Evolutionary conservation across 208 protist species (phyloP), one percentile per base, ranked within the genome.

Genomic region (Perkinsela sp.): DNA sequence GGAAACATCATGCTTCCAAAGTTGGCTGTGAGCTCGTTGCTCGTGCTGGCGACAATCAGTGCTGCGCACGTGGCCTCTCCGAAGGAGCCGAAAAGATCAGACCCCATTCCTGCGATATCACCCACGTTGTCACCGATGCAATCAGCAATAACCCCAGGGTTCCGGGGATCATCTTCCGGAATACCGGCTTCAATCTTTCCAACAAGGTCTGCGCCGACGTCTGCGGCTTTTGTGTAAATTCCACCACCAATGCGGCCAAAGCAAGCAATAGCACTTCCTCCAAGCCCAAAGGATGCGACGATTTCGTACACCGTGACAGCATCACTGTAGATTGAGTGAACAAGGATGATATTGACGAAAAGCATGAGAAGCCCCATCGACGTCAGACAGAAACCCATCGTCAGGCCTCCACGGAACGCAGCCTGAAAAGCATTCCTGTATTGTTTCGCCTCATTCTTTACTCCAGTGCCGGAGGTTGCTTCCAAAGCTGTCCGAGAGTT

Each of bases 101-200:
- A 92, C 30, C 90, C 90, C 80, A 90, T 91, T 32, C 90, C 93
- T 30, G 90, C 92, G 69, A 92, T 90, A 70, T 96, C 92, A 30
- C 92, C 92, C 22, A 92, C 92, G 75, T 96, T 96, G 73, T 95
- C 92, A 30, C 91, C 90, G 65, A 95, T 93, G 75, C 90, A 93
- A 74, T 96, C 90, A 16, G 91, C 92, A 75, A 96, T 94, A 2
- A 94, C 89, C 30, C 86, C 92, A 6, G 93, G 92, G 81, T 96
- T 96, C 40, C 92, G 80, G 40, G 93, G 89, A 70, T 96, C 93
- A 73, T 96, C 93, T 73, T 96, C 93, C 28, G 93, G 92, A 71
- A 96, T 93, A 68, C 89, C 87, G 30, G 87, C 81, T 78, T 95
- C 92, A 28, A 96, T 79, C 76, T 96, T 96, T 65, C 93, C 93